phyloP scores from a whole-genome alignment of 2,329 filamentous ascomycete species.

The Venturiaceae sp. region DNA sequence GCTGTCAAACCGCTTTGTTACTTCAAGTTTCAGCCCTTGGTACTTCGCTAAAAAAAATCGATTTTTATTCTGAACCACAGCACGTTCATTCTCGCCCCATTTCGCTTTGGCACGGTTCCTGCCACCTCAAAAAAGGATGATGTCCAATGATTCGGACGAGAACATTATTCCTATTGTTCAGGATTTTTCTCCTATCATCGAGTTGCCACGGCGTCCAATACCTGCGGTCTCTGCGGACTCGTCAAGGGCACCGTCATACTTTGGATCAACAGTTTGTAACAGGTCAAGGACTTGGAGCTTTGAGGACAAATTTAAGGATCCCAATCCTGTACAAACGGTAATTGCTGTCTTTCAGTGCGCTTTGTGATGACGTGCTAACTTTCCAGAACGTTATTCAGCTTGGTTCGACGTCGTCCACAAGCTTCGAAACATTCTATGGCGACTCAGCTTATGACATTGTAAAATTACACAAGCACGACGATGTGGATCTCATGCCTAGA shows the following conservation, averaged over 20 bases:
- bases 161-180: background rate
- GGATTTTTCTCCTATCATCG: background rate
- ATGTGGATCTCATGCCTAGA: constrained; percentile 25
- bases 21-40: too few relatives aligned
- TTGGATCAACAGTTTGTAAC: background rate
- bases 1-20: too few relatives aligned
- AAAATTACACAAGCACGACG: constrained; percentile 20
- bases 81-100: background rate
- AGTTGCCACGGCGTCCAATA: background rate
- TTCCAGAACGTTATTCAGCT: background rate
- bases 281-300: background rate
- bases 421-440: constrained; percentile 36
- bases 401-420: background rate
- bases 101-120: background rate
- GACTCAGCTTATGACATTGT: constrained; percentile 1
- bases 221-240: background rate
- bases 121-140: background rate
- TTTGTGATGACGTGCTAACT: background rate
- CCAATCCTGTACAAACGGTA: background rate
- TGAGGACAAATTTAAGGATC: background rate
- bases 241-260: background rate
- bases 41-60: too few relatives aligned
- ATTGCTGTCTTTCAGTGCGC: background rate
- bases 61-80: too few relatives aligned
- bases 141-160: background rate